Base-by-base conservation (phyloP, 2,329 filamentous ascomycete genomes). In the Bipolaris victoriae region DNA sequence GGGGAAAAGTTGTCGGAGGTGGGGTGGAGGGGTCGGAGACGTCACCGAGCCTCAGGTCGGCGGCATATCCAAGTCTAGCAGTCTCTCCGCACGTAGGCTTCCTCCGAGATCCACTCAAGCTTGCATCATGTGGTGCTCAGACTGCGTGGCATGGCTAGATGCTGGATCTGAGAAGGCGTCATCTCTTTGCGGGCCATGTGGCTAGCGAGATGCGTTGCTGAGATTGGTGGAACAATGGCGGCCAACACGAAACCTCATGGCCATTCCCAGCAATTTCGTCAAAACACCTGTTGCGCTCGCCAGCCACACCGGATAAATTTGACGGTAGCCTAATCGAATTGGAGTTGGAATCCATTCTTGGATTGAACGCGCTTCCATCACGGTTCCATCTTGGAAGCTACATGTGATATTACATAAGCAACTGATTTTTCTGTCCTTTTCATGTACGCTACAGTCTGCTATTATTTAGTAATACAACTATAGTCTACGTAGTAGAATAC, bases 41-140 rank as follows among this genome's bases (percentile, higher is more conserved):
- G 57, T 63, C 62, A 60, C 65, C 57, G 65, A 66, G 57, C 44
- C 50, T 45, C 51, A 49, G 24, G 58, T 54, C 62, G 63, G 62
- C 57, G 52, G 53, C 51, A 52, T 65, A 49, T 55, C 58, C 58
- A 52, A 43, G 39, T 58, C 40, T 26, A 58, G 58, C 41, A 60
- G 22, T 44, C 31, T 33, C 37, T 49, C 55, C 57, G 57, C 57
- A 37, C 33, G 20, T 52, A 40, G 16, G 49, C 22, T 29, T 13
- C 24, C 43, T 45, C 48, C 44, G 44, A 59, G 52, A 44, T 59
- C 57, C 57, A 59, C 52, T 44, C 37, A 18, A 33, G 39, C 47
- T 44, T 53, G 55, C 55, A 50, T 54, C 55, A 57, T 49, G 44
- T 10, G 46, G 35, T 48, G 41, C 20, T 43, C 15, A 16, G 24